phyloP scores from a whole-genome alignment of 1,139 yeast species.

The Debaryomycetaceae sp. region DNA sequence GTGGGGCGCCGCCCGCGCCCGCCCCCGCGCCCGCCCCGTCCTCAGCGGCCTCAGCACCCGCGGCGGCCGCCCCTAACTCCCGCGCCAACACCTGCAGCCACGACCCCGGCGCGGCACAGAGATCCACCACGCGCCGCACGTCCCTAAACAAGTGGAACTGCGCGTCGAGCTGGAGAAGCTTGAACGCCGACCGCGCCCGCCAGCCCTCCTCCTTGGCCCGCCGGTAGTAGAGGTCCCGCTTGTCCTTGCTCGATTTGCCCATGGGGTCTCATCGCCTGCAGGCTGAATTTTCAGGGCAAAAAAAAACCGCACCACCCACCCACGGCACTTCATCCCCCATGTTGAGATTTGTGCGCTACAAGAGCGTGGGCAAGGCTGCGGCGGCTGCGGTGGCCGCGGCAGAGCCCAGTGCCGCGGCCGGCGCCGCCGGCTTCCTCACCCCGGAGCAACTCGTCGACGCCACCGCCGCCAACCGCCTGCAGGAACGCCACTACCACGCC shows the following conservation, averaged over 20 bases:
- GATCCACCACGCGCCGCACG: constrained; percentile 80
- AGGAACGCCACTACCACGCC: constrained; percentile 26
- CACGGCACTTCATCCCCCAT: neutral
- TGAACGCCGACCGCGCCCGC: constrained; percentile 95
- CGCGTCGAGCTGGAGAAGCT: constrained; percentile 81
- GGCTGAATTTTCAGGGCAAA: neutral
- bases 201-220: constrained; percentile 97
- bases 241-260: constrained; percentile 97
- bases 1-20: constrained; percentile 40
- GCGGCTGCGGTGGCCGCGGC: neutral
- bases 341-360: too few relatives aligned
- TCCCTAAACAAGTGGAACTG: constrained; percentile 79
- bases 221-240: constrained; percentile 83
- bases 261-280: constrained; percentile 29
- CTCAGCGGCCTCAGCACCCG: constrained; percentile 13
- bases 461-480: constrained; percentile 22
- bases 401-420: constrained; percentile 2
- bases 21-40: neutral
- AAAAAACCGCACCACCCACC: neutral
- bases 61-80: constrained; percentile 33
- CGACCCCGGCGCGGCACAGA: constrained; percentile 98
- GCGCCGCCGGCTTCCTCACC: constrained; percentile 17
- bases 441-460: constrained; percentile 31
- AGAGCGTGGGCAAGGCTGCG: too few relatives aligned
- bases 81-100: constrained; percentile 96